Conservation (phyloP, 129 eudicot genomes). For the Smallanthus sonchifolius region DNA sequence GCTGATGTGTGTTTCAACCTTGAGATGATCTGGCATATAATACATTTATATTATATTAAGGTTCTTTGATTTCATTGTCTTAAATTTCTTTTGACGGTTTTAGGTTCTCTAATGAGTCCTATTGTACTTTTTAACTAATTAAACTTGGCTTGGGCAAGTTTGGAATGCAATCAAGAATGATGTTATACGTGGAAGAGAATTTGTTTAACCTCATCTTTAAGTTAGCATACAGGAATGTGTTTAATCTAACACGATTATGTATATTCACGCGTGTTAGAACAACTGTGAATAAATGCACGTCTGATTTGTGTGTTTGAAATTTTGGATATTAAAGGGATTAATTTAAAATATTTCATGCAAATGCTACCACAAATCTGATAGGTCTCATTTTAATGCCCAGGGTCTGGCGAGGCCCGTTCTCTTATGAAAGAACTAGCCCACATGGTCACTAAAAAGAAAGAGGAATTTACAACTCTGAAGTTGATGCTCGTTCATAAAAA, state of each 20-base stretch:
- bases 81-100: not conserved
- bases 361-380: slow-evolving; percentile 18
- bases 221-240: not conserved
- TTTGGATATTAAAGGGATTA: not conserved
- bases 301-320: not conserved
- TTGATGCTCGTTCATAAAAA: slow-evolving; percentile 61
- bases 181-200: not conserved
- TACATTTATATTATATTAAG: not conserved
- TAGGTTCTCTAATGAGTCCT: not conserved
- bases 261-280: not conserved
- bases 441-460: slow-evolving; percentile 41
- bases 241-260: not conserved
- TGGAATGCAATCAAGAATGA: not conserved
- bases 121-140: not conserved
- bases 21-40: not conserved
- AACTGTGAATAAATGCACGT: slow-evolving; percentile 5
- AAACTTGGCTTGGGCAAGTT: not conserved
- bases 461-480: slow-evolving; percentile 50
- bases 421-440: slow-evolving; percentile 69
- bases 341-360: not conserved
- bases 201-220: not conserved
- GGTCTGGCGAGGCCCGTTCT: slow-evolving; percentile 91
- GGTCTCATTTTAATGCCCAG: slow-evolving; percentile 37
- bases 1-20: not conserved
- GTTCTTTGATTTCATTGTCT: not conserved